A percentile compares a stretch with the other conserved stretches of the same genome.
Evolutionary conservation across 306 rosid species (phyloP).

Genomic region (Oxytropis ochrocephala): DNA sequence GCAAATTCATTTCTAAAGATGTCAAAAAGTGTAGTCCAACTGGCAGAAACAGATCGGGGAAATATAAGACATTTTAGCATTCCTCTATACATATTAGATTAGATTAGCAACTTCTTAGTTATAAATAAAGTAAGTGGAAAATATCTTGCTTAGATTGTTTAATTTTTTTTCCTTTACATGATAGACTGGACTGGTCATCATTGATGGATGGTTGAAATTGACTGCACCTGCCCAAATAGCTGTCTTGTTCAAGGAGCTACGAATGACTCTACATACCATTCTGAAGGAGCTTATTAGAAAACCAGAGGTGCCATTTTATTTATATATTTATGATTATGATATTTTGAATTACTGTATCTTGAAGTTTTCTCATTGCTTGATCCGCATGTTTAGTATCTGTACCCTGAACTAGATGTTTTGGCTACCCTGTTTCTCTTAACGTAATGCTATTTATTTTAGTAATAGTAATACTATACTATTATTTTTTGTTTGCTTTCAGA

Average conservation of each 20-base stretch:
- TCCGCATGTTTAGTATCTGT: neutral
- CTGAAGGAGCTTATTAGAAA: slow-evolving; percentile 71
- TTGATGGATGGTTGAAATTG: slow-evolving; percentile 95
- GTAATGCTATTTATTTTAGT: neutral
- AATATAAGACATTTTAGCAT: neutral
- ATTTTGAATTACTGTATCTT: neutral
- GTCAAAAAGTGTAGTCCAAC: neutral
- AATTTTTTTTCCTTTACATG: slow-evolving; percentile 12
- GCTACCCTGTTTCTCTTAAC: neutral
- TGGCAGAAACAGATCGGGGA: neutral
- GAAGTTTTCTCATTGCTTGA: slow-evolving; percentile 11
- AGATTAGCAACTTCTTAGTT: neutral
- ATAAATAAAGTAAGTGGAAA: neutral
- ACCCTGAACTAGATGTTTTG: neutral
- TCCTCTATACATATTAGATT: neutral
- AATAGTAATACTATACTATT: neutral
- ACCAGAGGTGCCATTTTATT: slow-evolving; percentile 62
- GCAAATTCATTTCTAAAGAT: neutral
- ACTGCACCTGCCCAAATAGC: slow-evolving; percentile 96
- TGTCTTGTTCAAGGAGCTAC: slow-evolving; percentile 86
- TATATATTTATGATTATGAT: neutral
- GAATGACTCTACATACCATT: slow-evolving; percentile 70
- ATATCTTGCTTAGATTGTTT: neutral
- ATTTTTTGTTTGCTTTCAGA: slow-evolving; percentile 33
- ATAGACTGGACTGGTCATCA: slow-evolving; percentile 62